Evolutionary conservation across 1,284 basidiomycete genomes (phyloP).

Genomic region (Paramarasmius palmivorus): DNA sequence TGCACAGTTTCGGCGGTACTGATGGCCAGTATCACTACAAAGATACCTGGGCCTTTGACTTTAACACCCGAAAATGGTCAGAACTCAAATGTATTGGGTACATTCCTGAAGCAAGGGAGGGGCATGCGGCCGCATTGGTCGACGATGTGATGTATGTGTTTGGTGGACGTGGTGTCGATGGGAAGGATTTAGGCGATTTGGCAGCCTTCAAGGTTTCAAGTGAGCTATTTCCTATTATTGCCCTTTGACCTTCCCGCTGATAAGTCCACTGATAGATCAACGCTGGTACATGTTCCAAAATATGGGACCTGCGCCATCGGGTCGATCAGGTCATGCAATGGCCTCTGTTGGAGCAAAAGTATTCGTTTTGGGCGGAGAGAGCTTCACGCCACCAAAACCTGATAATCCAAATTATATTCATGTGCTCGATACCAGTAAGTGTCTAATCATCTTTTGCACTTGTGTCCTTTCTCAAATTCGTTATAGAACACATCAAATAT

Average conservation of each 20-base stretch:
- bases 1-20: conserved; percentile 89
- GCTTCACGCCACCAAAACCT: conserved; percentile 69
- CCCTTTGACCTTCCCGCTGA: background rate
- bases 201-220: conserved; percentile 97
- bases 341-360: conserved; percentile 87
- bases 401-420: conserved; percentile 88
- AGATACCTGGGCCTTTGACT: conserved; percentile 97
- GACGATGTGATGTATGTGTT: conserved; percentile 99
- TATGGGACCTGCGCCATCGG: conserved; percentile 93
- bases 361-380: conserved; percentile 94
- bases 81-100: conserved; percentile 97
- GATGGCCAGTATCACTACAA: conserved; percentile 99
- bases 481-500: conserved; percentile 90
- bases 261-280: conserved; percentile 45
- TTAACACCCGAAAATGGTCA: conserved; percentile 82
- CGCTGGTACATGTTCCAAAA: conserved; percentile 99
- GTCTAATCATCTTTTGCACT: conserved; percentile 13
- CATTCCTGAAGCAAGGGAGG: conserved; percentile 95
- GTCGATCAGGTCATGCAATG: conserved; percentile 95
- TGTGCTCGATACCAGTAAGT: conserved; percentile 90
- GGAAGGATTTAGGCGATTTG: conserved; percentile 93
- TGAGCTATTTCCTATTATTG: conserved; percentile 39
- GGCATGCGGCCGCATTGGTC: conserved; percentile 94
- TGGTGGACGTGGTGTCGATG: conserved; percentile 95
- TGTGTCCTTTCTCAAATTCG: conserved; percentile 11